These are phyloP conservation scores for Chenopodium formosanum DNA, from an alignment of 148 eudicot species.

Conservation along the genomic window DNA sequence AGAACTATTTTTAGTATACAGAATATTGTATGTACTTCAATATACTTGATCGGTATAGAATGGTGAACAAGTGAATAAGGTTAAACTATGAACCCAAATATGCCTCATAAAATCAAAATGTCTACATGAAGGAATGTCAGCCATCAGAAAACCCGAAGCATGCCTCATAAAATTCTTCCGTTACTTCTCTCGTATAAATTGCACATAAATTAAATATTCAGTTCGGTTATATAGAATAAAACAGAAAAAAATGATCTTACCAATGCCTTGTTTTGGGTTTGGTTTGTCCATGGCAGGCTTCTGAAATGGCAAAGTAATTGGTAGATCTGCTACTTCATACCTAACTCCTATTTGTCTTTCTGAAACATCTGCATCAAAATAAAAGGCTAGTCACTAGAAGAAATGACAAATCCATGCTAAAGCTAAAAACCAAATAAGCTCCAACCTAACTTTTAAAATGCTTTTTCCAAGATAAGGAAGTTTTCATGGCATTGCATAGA, in stretches of 20 bases:
- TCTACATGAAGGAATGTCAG: not conserved
- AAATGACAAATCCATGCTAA: not conserved
- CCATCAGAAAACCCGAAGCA: not conserved
- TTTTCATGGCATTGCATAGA: not conserved
- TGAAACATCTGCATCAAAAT: slow-evolving; percentile 44
- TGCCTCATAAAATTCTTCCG: not conserved
- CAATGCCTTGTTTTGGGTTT: slow-evolving; percentile 95
- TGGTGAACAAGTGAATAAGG: not conserved
- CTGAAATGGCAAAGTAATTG: slow-evolving; percentile 77
- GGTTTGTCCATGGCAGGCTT: slow-evolving; percentile 91
- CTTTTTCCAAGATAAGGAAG: not conserved
- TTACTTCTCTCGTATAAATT: not conserved
- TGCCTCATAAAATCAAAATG: not conserved
- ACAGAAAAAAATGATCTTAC: slow-evolving; percentile 40
- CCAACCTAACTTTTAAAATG: not conserved
- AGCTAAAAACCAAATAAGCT: not conserved
- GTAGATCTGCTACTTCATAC: slow-evolving; percentile 80
- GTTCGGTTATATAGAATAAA: not conserved
- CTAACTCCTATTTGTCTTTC: slow-evolving; percentile 67
- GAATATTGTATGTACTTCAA: not conserved
- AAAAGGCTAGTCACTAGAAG: not conserved
- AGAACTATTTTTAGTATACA: not conserved
- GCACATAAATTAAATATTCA: not conserved
- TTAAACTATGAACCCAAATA: not conserved
- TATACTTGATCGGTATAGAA: not conserved